phyloP scores from a whole-genome alignment of 139 green algal species.

The Edaphochlamys debaryana region DNA sequence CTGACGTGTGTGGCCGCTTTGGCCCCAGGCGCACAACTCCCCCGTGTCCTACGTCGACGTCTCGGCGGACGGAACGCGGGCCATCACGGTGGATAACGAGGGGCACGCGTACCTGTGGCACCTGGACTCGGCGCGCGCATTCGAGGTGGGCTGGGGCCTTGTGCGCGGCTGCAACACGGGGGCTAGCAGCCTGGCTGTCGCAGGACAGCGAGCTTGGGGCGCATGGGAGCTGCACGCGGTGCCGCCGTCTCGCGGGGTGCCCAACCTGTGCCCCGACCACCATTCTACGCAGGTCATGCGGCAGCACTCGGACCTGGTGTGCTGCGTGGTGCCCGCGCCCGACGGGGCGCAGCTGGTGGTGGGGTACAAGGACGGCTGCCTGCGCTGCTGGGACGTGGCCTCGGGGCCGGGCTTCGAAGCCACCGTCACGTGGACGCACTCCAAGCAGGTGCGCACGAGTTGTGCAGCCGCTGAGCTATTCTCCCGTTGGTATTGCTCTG shows the following conservation, averaged over 20 bases:
- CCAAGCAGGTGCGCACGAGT: constrained; percentile 25
- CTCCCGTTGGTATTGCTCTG: no score
- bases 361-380: constrained; percentile 50
- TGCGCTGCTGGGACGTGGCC: constrained; percentile 41
- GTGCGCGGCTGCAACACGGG: no score
- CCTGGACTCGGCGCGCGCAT: constrained; percentile 45
- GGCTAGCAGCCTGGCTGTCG: no score
- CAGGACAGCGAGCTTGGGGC: no score
- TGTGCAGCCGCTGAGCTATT: no score
- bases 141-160: constrained; percentile 16
- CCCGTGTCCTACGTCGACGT: constrained; percentile 50
- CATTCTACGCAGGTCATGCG: constrained; percentile 29
- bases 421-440: constrained; percentile 26
- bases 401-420: constrained; percentile 22
- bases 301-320: constrained; percentile 42
- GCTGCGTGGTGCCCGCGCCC: background rate
- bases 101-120: constrained; percentile 55
- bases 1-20: no score
- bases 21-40: constrained; percentile 12
- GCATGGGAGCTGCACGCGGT: no score
- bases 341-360: constrained; percentile 27
- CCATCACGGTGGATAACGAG: constrained; percentile 47
- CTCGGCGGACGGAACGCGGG: constrained; percentile 26
- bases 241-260: no score
- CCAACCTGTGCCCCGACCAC: no score